Evolutionary conservation across 495 filamentous ascomycete species (phyloP).

Genomic region (Penicillium cataractarum): DNA sequence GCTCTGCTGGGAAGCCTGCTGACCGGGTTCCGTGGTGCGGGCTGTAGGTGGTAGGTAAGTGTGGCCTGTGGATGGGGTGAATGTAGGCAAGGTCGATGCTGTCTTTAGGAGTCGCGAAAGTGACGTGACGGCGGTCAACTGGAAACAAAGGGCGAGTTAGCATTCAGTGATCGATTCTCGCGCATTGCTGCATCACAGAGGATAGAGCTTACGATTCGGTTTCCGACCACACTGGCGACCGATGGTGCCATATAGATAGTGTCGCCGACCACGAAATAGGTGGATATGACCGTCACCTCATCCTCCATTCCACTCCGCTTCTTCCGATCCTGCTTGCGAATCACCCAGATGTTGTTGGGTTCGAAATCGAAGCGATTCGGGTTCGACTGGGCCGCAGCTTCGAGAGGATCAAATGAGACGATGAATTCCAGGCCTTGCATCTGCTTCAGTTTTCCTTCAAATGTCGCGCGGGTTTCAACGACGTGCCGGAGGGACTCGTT

Average conservation of each 20-base stretch:
- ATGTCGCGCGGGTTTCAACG: constrained; percentile 70
- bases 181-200: neutral
- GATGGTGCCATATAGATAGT: constrained; percentile 90
- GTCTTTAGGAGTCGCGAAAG: constrained; percentile 69
- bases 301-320: constrained; percentile 61
- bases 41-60: constrained; percentile 63
- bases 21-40: constrained; percentile 41
- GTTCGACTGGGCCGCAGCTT: constrained; percentile 64
- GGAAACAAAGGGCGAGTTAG: constrained; percentile 41
- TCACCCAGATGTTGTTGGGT: constrained; percentile 79
- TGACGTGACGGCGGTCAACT: constrained; percentile 64
- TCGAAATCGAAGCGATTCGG: constrained; percentile 54
- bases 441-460: constrained; percentile 73
- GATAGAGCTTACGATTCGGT: constrained; percentile 64
- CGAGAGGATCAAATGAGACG: constrained; percentile 70
- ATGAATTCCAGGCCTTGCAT: constrained; percentile 86
- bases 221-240: constrained; percentile 74
- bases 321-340: constrained; percentile 82
- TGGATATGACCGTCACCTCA: constrained; percentile 71
- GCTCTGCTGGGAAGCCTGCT: constrained; percentile 46
- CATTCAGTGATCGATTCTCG: constrained; percentile 22
- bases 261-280: constrained; percentile 83
- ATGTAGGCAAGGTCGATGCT: constrained; percentile 65
- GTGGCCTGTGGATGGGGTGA: constrained; percentile 74
- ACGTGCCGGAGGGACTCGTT: constrained; percentile 69